Evolutionary conservation across 495 filamentous ascomycete species (phyloP).

Genomic region (Oidiodendron maius): DNA sequence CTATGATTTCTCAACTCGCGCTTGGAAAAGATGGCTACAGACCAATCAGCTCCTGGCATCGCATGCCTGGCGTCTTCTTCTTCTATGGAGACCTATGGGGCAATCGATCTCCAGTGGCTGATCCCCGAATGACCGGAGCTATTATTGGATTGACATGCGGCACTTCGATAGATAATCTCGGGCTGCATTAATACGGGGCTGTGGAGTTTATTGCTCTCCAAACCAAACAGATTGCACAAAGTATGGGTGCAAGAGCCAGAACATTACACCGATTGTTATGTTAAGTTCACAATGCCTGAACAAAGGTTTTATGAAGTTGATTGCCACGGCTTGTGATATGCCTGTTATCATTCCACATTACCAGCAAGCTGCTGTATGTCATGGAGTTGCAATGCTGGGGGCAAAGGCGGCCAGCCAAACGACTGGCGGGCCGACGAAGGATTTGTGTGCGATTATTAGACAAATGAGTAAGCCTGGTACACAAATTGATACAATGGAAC

Average conservation of each 20-base stretch:
- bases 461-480: constrained; percentile 93
- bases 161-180: constrained; percentile 75
- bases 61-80: constrained; percentile 85
- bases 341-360: constrained; percentile 89
- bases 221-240: constrained; percentile 88
- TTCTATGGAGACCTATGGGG: constrained; percentile 98
- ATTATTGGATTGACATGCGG: constrained; percentile 82
- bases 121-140: constrained; percentile 84
- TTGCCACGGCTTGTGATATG: constrained; percentile 85
- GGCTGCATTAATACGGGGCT: constrained; percentile 84
- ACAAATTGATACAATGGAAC: constrained; percentile 62
- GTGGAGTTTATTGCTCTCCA: constrained; percentile 98
- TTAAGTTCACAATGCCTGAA: constrained; percentile 97
- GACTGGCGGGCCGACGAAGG: constrained; percentile 69
- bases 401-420: constrained; percentile 85
- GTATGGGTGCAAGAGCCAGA: constrained; percentile 82
- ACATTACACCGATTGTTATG: constrained; percentile 93
- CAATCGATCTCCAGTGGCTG: constrained; percentile 88
- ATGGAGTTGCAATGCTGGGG: constrained; percentile 94
- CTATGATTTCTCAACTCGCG: constrained; percentile 90
- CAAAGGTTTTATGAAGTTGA: constrained; percentile 78
- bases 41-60: constrained; percentile 65
- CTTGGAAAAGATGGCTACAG: constrained; percentile 66
- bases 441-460: constrained; percentile 94
- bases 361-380: constrained; percentile 90